These are phyloP conservation scores for Conticribra weissflogii DNA, from an alignment of 108 stramenopile species.

Conservation along the genomic window DNA sequence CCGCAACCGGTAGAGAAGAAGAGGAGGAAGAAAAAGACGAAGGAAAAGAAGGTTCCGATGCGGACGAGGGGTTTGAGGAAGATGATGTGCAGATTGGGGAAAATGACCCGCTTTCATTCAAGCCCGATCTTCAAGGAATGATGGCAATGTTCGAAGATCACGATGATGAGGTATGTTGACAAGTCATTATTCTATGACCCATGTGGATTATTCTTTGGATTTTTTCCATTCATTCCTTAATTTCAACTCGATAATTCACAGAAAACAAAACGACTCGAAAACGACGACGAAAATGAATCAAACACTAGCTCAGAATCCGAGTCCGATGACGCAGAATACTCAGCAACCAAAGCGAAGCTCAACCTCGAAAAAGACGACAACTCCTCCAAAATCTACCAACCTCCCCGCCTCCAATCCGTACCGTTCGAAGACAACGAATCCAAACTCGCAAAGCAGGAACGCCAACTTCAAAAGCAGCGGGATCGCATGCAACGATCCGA, in stretches of 20 bases:
- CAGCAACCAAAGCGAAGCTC: background rate
- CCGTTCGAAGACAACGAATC: constrained; percentile 73
- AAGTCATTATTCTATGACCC: no score
- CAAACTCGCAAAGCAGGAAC: constrained; percentile 52
- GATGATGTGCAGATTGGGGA: constrained; percentile 36
- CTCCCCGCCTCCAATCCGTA: constrained; percentile 81
- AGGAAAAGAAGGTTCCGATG: constrained; percentile 24
- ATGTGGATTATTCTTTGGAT: no score
- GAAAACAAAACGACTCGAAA: constrained; percentile 13
- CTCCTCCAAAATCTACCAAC: constrained; percentile 55
- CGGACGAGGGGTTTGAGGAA: background rate
- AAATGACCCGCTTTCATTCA: constrained; percentile 47
- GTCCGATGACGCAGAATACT: constrained; percentile 8
- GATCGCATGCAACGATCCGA: constrained; percentile 74
- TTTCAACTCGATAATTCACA: background rate
- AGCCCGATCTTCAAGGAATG: constrained; percentile 47
- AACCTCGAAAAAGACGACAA: constrained; percentile 33
- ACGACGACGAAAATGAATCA: constrained; percentile 35
- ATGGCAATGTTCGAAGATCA: constrained; percentile 52
- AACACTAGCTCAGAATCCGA: constrained; percentile 17
- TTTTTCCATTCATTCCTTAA: no score
- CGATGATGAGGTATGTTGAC: constrained; percentile 58
- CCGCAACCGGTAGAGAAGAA: constrained; percentile 35
- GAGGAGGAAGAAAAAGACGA: constrained; percentile 36
- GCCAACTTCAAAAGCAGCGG: constrained; percentile 53